Base-by-base conservation (phyloP, 208 protist genomes). In the Acanthamoeba triangularis region DNA sequence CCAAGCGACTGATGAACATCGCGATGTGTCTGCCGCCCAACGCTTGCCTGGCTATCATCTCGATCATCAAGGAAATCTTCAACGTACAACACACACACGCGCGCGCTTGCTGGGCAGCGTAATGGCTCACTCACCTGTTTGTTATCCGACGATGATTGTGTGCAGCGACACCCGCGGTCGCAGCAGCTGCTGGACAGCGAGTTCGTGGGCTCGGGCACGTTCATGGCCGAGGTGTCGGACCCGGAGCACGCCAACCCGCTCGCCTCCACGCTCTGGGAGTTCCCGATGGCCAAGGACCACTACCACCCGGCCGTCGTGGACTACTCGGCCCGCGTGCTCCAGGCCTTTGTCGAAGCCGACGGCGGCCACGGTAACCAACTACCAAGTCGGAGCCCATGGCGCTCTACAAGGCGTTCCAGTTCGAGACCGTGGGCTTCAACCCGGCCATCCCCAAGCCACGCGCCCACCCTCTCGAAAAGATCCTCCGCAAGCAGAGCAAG, bases 181-280 rank as follows among this genome's bases (percentile, higher is more conserved):
- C 94, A 96, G 88, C 49, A 90, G 65, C 30, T 97, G 20, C 59
- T 97, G 11, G 96, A 97, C 63, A 97, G 20, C 6, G 96, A 97
- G 63, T 80, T 59, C 72, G 23, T 95, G 37, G 44, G 30, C 14
- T 96, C 72, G 35, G 96, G 96, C 80, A 92, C 87, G 10, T 97
- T 95, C 52, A 61, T 94, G 80, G 1, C 37, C 4, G 95, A 97
- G 28, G 44, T 96, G 28, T 10, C 49, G 44, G 96, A 97, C 67
- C 96, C 96, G 20, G 96, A 97, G 56, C 76, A 97, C 84, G 95
- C 84, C 63, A 97, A 97, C 59, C 85, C 96, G 44, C 94, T 97
- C 11, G 85, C 96, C 20, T 47, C 96, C 33, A 95, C 93, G 1
- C 80, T 97, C 7, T 97, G 96, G 96, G 96, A 97, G 69, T 61